Percentiles rank a stretch among this genome's conserved stretches.
Evolutionary conservation across 2,329 filamentous ascomycete species (phyloP).

Genomic region (Paradendryphiella salina): DNA sequence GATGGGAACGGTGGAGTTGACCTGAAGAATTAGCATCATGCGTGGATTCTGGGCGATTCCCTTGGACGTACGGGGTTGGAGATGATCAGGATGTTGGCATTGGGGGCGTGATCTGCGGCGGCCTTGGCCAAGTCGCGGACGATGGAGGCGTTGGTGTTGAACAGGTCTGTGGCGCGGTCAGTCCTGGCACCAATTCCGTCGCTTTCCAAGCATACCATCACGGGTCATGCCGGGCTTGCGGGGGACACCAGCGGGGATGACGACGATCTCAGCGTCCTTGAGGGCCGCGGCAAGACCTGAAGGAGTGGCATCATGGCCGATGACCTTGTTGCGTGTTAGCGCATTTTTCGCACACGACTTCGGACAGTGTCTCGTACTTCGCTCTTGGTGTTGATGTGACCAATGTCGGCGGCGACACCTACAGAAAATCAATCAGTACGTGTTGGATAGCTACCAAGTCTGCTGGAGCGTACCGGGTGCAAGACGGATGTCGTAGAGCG

Average conservation of each 20-base stretch:
- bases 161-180: conserved; percentile 68
- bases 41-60: not conserved
- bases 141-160: conserved; percentile 99
- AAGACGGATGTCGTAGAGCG: conserved; percentile 96
- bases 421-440: conserved; percentile 27
- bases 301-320: conserved; percentile 79
- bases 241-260: conserved; percentile 97
- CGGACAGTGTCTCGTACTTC: conserved; percentile 50
- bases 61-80: conserved; percentile 75
- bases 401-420: conserved; percentile 98
- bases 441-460: not conserved
- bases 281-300: conserved; percentile 77
- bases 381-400: conserved; percentile 99
- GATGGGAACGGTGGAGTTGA: conserved; percentile 99
- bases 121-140: conserved; percentile 98
- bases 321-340: conserved; percentile 61
- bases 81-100: conserved; percentile 97
- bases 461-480: conserved; percentile 72
- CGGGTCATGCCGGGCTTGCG: conserved; percentile 99
- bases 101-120: conserved; percentile 80
- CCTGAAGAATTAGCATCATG: conserved; percentile 47
- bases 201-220: conserved; percentile 63
- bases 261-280: conserved; percentile 86
- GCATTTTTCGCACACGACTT: conserved; percentile 7
- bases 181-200: not conserved